Conservation (phyloP, 495 filamentous ascomycete species). For the Penicillium fimorum region DNA sequence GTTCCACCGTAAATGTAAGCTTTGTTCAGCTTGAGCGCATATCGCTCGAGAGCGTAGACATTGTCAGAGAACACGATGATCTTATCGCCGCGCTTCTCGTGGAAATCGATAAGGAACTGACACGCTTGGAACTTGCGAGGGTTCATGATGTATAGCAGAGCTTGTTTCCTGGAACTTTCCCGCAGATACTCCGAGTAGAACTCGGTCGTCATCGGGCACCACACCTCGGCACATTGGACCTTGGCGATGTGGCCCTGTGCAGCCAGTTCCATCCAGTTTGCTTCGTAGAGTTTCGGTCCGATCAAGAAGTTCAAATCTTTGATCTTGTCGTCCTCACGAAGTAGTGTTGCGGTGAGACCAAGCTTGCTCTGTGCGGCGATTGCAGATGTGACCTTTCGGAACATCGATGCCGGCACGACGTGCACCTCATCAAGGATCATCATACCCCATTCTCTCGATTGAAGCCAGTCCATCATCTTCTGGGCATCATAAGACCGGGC, state of each 20-base stretch:
- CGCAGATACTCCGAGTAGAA: slow-evolving; percentile 94
- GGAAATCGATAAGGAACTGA: slow-evolving; percentile 96
- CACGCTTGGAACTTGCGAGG: slow-evolving; percentile 95
- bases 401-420: slow-evolving; percentile 95
- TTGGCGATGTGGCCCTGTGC: slow-evolving; percentile 96
- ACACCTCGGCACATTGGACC: slow-evolving; percentile 97
- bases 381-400: slow-evolving; percentile 84
- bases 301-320: slow-evolving; percentile 96
- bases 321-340: slow-evolving; percentile 98
- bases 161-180: slow-evolving; percentile 64
- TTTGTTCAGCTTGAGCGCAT: slow-evolving; percentile 81
- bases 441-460: slow-evolving; percentile 90
- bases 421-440: slow-evolving; percentile 99
- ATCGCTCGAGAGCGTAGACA: slow-evolving; percentile 85
- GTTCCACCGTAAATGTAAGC: slow-evolving; percentile 94
- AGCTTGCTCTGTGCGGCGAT: slow-evolving; percentile 95
- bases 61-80: slow-evolving; percentile 99
- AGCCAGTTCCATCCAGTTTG: slow-evolving; percentile 98
- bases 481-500: slow-evolving; percentile 86
- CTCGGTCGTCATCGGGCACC: slow-evolving; percentile 98
- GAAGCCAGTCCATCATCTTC: slow-evolving; percentile 98
- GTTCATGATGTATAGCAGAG: slow-evolving; percentile 94
- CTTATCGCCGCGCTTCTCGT: slow-evolving; percentile 95
- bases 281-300: slow-evolving; percentile 95
- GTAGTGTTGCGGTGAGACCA: slow-evolving; percentile 90